Evolutionary conservation across 495 filamentous ascomycete genomes (phyloP), one percentile per base, ranked within the genome.

Genomic region (Letharia lupina): DNA sequence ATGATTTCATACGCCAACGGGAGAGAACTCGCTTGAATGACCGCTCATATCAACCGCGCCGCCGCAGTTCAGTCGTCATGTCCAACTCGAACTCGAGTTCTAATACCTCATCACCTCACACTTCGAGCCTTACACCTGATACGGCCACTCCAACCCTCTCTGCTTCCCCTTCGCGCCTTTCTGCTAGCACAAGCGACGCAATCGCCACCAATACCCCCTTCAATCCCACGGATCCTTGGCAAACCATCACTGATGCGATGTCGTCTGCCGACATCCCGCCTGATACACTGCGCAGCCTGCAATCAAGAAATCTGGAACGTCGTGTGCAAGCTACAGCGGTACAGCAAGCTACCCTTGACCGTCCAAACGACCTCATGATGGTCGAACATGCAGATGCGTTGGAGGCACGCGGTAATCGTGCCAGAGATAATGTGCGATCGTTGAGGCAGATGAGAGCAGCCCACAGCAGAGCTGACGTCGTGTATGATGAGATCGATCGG

Each of bases 11-110:
- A 65, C 77, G 74, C n/a, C 75, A 74, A 42, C 68, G 68, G 65
- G 48, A 77, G 71, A 42, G 63, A 63, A 62, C 65, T 28, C 69
- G 68, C 44, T 20, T 69, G 60, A 57, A 61, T 40, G 73, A 77
- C 35, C 75, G 76, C 16, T 68, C 71, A 18, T 77, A 71, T 62
- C 75, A 75, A 50, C 73, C 76, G n/a, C 73, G 78, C 64, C 80
- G 79, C 20, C 78, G 75, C 54, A 74, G 71, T 52, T 80, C 82
- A n/a, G 72, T 80, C 31, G 73, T 82, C 52, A 72, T 79, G 40
- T 77, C 81, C 8, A 79, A 80, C 42, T 73, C 60, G 54, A 71
- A 70, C 65, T 56, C 62, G 35, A 63, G 44, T 40, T 31, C 59
- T 23, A 28, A 65, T 41, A 39, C 60, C 44, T 62, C 67, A 15